Base-by-base conservation (phyloP, 371 early-diverging fungal species). In the Zychaea mexicana region DNA sequence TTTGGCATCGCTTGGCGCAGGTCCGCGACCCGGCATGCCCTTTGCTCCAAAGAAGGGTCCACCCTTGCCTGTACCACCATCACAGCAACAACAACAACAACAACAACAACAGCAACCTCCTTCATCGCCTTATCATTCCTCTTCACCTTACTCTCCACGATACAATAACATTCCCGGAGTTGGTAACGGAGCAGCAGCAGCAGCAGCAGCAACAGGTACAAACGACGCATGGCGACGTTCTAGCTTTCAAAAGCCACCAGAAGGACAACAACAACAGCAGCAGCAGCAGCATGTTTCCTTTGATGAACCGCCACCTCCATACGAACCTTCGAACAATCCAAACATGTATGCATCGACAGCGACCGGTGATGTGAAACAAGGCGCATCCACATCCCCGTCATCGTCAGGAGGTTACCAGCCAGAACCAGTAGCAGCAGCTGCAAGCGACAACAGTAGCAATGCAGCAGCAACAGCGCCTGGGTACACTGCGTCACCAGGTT, bases 1-100 rank as follows among this genome's bases (percentile, higher is more conserved):
- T 2, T 62, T 79, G 39, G 22, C 32, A 17, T 49, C 65, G 1
- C 22, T 79, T 17, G 76, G 79, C n/a, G 76, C 79, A 0, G 73
- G 72, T 9, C 62, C 68, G 17, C 33, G 60, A 49, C 72, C 68
- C 19, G 72, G 72, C 12, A 3, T 68, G 22, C 54, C 58, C 1
- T 72, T 70, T 60, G 63, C 67, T 5, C 55, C 72, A 8, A 57
- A 52, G 22, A 65, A 65, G 27, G 60, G 58, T 12, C 31, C 26
- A 8, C 31, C 47, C 15, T 17, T 32, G 52, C 47, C 56, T 32
- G 24, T n/a, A 19, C 59, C 56, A 46, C 2, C 36, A 36, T 2
- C 36, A 36, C 64, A 5, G 31, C 64, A 36, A 26, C 57, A n/a
- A n/a, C 56, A 13, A 32, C 64, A 27, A 32, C 30, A 55, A 28